A percentile compares a stretch with the other conserved stretches of the same genome.
These are phyloP conservation scores for Hsuehochloa calcarea DNA, from an alignment of 176 grass and related monocot genomes.

Conservation along the genomic window DNA sequence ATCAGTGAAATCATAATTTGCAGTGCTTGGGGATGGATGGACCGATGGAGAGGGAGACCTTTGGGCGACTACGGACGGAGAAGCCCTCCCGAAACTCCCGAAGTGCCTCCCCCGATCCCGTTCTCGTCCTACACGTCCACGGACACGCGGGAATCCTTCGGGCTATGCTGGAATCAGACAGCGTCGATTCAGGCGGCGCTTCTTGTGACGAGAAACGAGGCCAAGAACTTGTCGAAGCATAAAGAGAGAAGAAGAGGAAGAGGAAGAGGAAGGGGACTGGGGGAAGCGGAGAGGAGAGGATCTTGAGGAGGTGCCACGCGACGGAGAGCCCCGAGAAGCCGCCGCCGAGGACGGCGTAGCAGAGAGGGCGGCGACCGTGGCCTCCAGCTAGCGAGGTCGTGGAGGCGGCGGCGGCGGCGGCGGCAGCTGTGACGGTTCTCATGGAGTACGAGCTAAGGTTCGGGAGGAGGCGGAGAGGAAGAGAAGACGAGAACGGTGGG, in stretches of 20 bases:
- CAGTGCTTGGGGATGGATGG: not conserved
- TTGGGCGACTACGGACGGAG: slow-evolving; percentile 94
- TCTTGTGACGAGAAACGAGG: not conserved
- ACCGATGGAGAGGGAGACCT: slow-evolving; percentile 39
- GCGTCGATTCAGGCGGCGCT: not conserved
- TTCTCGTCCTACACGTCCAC: slow-evolving; percentile 89
- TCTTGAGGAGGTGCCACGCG: slow-evolving; percentile 96
- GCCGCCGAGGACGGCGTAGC: slow-evolving; percentile 82
- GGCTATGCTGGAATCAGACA: slow-evolving; percentile 49
- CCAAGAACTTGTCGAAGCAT: not conserved
- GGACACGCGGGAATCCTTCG: slow-evolving; percentile 47
- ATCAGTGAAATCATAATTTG: not conserved
- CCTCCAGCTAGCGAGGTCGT: not conserved
- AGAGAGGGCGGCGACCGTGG: slow-evolving; percentile 26
- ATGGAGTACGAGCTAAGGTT: slow-evolving; percentile 15
- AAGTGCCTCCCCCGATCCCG: slow-evolving; percentile 82
- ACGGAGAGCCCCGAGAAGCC: slow-evolving; percentile 87
- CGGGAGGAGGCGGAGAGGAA: slow-evolving; percentile 15
- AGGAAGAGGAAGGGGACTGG: not conserved
- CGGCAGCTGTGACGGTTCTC: not conserved
- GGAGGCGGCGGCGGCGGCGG: not conserved
- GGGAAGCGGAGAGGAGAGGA: not conserved
- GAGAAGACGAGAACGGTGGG: not conserved
- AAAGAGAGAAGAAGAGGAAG: not conserved
- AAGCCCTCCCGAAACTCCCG: slow-evolving; percentile 79